phyloP scores from a whole-genome alignment of 768 basidiomycete genomes.

The Amyloporia xantha region DNA sequence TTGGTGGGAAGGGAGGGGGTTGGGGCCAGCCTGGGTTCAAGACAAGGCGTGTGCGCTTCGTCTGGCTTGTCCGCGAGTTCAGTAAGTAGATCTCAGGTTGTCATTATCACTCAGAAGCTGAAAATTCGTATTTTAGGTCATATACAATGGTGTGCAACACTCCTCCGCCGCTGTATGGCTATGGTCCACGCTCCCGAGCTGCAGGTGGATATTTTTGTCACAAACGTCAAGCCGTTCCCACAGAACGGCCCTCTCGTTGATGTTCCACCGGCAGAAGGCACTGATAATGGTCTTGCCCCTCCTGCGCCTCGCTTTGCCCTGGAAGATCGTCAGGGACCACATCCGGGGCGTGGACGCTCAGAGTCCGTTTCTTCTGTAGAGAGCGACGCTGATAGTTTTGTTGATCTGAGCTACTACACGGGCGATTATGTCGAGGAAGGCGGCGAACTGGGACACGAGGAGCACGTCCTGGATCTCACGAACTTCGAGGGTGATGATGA shows the following conservation, averaged over 20 bases:
- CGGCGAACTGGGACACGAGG: slow-evolving; percentile 35
- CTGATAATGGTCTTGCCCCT: slow-evolving; percentile 26
- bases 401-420: slow-evolving; percentile 39
- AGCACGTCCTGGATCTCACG: slow-evolving; percentile 57
- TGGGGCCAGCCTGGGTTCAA: slow-evolving; percentile 34
- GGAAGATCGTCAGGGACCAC: neutral
- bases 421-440: slow-evolving; percentile 30
- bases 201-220: slow-evolving; percentile 71
- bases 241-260: neutral
- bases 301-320: slow-evolving; percentile 28
- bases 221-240: slow-evolving; percentile 38
- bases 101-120: neutral
- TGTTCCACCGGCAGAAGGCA: neutral
- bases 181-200: slow-evolving; percentile 43
- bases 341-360: neutral
- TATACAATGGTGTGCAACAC: slow-evolving; percentile 69
- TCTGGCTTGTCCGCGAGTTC: slow-evolving; percentile 75
- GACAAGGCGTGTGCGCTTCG: slow-evolving; percentile 56
- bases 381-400: slow-evolving; percentile 27
- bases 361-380: slow-evolving; percentile 22
- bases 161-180: slow-evolving; percentile 54
- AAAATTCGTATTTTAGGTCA: slow-evolving; percentile 47
- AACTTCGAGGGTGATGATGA: slow-evolving; percentile 78
- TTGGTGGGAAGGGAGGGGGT: slow-evolving; percentile 42
- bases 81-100: slow-evolving; percentile 37